Percentiles rank a stretch among this genome's conserved stretches.
These are phyloP conservation scores for Lasiosphaeria hispida DNA, from an alignment of 495 filamentous ascomycete species.

Conservation along the genomic window DNA sequence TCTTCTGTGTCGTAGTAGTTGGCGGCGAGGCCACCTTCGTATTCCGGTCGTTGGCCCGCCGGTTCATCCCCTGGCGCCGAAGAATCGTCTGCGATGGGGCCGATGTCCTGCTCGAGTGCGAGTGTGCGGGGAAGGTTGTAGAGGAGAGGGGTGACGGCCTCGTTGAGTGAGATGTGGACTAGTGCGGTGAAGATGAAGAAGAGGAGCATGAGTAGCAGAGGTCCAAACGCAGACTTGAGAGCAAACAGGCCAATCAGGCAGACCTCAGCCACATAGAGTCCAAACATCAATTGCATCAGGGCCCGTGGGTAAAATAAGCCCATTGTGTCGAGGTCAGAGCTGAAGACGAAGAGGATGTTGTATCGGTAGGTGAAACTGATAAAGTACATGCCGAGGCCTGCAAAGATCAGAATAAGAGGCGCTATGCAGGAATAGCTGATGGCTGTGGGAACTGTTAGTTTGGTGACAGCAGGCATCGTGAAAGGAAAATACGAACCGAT, in stretches of 20 bases:
- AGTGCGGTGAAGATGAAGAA: conserved; percentile 70
- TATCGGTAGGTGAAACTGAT: conserved; percentile 85
- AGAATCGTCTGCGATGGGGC: conserved; percentile 32
- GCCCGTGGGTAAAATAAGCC: conserved; percentile 76
- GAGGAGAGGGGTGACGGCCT: conserved; percentile 70
- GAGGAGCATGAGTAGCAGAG: conserved; percentile 69
- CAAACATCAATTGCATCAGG: conserved; percentile 77
- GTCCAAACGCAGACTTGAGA: conserved; percentile 64
- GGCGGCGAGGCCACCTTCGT: conserved; percentile 26
- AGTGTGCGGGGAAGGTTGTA: conserved; percentile 62
- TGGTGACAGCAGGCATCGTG: not conserved
- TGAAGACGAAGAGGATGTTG: conserved; percentile 78
- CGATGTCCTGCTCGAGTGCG: conserved; percentile 53
- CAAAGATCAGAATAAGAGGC: conserved; percentile 83
- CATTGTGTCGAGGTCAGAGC: conserved; percentile 76
- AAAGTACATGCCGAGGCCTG: conserved; percentile 69
- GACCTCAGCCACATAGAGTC: conserved; percentile 74
- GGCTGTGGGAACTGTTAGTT: conserved; percentile 35
- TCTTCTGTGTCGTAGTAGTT: conserved; percentile 41
- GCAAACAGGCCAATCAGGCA: conserved; percentile 82
- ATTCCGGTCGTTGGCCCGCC: conserved; percentile 13
- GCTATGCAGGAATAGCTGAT: conserved; percentile 88
- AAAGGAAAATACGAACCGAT: conserved; percentile 47
- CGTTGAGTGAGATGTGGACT: conserved; percentile 76
- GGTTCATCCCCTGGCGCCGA: conserved; percentile 26